Evolutionary conservation across 176 grass and related monocot species (phyloP).

Genomic region (Musa itinerans): DNA sequence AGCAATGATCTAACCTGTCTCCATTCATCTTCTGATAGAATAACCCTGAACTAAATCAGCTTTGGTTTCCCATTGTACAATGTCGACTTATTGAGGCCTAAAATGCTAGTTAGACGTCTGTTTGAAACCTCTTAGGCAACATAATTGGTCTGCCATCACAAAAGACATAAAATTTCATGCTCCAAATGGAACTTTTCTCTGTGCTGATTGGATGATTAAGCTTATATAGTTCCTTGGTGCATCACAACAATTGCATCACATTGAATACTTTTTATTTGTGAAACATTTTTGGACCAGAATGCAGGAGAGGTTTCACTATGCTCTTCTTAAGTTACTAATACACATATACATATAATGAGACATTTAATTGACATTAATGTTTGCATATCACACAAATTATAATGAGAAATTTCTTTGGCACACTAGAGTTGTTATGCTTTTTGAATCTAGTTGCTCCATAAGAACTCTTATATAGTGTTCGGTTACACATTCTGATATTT

Average conservation of each 20-base stretch:
- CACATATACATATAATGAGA: not conserved
- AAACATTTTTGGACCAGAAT: too few relatives aligned
- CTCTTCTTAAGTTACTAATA: not conserved
- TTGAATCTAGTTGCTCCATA: not conserved
- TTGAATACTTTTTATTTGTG: too few relatives aligned
- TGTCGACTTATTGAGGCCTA: too few relatives aligned
- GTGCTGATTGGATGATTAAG: too few relatives aligned
- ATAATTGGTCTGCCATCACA: not conserved
- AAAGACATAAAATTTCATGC: not conserved
- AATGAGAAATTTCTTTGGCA: too few relatives aligned
- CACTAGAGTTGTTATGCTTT: not conserved
- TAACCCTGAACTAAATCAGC: too few relatives aligned
- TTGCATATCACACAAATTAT: not conserved
- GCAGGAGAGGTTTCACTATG: not conserved
- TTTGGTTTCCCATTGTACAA: too few relatives aligned
- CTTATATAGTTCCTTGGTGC: too few relatives aligned
- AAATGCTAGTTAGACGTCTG: too few relatives aligned
- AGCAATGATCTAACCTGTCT: too few relatives aligned
- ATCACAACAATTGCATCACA: too few relatives aligned
- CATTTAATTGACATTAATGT: not conserved
- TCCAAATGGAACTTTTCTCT: not conserved
- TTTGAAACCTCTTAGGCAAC: not conserved
- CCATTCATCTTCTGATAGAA: too few relatives aligned
- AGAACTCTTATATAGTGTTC: slow-evolving; percentile 15
- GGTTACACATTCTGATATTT: slow-evolving; percentile 3